Conservation (phyloP, 164 flowering plant genomes). For the Magnolia changhungtana region DNA sequence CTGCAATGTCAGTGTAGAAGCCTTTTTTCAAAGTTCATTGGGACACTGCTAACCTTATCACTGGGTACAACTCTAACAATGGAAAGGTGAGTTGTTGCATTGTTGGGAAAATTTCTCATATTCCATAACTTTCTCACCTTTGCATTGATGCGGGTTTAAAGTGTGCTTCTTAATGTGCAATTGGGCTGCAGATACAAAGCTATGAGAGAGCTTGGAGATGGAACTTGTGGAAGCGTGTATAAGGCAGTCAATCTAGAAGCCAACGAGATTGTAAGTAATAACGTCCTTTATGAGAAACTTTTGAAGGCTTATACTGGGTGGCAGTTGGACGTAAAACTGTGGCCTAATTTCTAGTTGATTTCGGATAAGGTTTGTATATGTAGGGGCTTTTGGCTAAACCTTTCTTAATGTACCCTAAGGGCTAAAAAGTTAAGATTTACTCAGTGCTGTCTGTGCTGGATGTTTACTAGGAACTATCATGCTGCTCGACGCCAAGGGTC, state of each 20-base stretch:
- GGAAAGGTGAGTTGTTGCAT: constrained; percentile 52
- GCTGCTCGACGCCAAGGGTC: too few species aligned
- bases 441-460: too few species aligned
- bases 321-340: not conserved
- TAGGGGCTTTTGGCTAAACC: not conserved
- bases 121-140: not conserved
- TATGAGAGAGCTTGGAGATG: constrained; percentile 85
- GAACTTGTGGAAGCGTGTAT: constrained; percentile 86
- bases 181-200: constrained; percentile 51
- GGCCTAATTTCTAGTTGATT: not conserved
- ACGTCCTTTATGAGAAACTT: not conserved
- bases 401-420: too few species aligned
- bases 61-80: constrained; percentile 35
- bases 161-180: constrained; percentile 9
- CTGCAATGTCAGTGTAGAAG: constrained; percentile 42
- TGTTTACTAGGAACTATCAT: too few species aligned
- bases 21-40: constrained; percentile 46
- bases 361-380: not conserved
- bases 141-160: not conserved
- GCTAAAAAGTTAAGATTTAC: too few species aligned
- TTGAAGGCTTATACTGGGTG: not conserved
- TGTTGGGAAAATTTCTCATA: not conserved
- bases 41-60: constrained; percentile 17
- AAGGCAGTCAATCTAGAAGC: constrained; percentile 66
- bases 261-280: constrained; percentile 60